Evolutionary conservation across 2,329 filamentous ascomycete species (phyloP).

Genomic region (Penicillium sp.): DNA sequence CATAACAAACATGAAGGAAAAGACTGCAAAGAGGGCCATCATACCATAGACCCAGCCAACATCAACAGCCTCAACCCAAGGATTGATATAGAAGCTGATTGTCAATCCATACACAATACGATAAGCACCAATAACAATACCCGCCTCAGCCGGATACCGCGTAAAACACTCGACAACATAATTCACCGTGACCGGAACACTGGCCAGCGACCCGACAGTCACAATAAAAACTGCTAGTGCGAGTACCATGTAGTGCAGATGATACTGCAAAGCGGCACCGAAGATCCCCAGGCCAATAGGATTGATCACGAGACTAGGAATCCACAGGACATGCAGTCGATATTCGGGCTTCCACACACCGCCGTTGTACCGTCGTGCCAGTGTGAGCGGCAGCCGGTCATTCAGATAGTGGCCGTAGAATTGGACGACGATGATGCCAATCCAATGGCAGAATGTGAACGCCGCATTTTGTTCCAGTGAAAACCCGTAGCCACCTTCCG

Average conservation of each 20-base stretch:
- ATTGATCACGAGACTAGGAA: conserved; percentile 27
- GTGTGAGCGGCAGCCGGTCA: conserved; percentile 40
- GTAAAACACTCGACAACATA: conserved; percentile 36
- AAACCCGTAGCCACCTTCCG: conserved; percentile 45
- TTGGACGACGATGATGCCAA: conserved; percentile 38
- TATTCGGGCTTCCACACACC: conserved; percentile 38
- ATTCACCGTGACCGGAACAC: conserved; percentile 26
- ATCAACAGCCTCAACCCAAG: conserved; percentile 37
- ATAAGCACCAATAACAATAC: conserved; percentile 27
- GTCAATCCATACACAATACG: conserved; percentile 40
- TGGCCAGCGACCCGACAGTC: conserved; percentile 35
- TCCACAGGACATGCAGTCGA: conserved; percentile 31
- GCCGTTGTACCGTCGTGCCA: conserved; percentile 26
- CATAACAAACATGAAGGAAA: conserved; percentile 24
- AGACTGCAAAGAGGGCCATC: conserved; percentile 38
- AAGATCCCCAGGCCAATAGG: conserved; percentile 35
- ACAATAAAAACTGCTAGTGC: conserved; percentile 43
- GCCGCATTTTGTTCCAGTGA: conserved; percentile 40
- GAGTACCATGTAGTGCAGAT: conserved; percentile 41
- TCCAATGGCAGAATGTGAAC: conserved; percentile 43
- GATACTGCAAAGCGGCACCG: conserved; percentile 42
- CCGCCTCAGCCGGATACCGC: conserved; percentile 37
- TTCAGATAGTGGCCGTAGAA: conserved; percentile 39
- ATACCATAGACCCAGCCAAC: conserved; percentile 44
- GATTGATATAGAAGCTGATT: conserved; percentile 41